A percentile compares a stretch with the other conserved stretches of the same genome.
Conservation (phyloP, 2,329 filamentous ascomycete species). For the Helicocarpus griseus region DNA sequence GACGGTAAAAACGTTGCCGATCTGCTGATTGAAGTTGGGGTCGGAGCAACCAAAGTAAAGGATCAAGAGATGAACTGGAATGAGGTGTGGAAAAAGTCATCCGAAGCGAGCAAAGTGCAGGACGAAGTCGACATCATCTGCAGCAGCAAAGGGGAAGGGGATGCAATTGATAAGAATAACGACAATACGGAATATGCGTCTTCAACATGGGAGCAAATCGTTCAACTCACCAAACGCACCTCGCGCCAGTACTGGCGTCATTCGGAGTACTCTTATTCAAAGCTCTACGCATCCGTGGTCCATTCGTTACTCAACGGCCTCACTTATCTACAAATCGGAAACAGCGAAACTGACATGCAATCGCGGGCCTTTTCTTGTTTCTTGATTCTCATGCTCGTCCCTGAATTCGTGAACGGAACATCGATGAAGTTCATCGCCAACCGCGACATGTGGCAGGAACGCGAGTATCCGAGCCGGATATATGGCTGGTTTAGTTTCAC, state of each 20-base stretch:
- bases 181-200: constrained; percentile 48
- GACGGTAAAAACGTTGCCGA: constrained; percentile 52
- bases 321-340: constrained; percentile 59
- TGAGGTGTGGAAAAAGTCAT: constrained; percentile 55
- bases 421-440: constrained; percentile 63
- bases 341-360: constrained; percentile 57
- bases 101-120: constrained; percentile 47
- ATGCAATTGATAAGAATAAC: constrained; percentile 11
- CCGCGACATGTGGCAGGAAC: constrained; percentile 56
- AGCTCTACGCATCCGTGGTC: constrained; percentile 57
- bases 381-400: constrained; percentile 51
- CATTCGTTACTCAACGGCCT: constrained; percentile 64
- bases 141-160: constrained; percentile 37
- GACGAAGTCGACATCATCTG: constrained; percentile 54
- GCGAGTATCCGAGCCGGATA: constrained; percentile 59
- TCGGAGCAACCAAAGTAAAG: constrained; percentile 41
- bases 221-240: constrained; percentile 56
- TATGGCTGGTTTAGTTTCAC: constrained; percentile 64
- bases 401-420: constrained; percentile 59
- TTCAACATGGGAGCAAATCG: constrained; percentile 49
- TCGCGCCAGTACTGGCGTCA: constrained; percentile 63
- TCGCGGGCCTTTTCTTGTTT: constrained; percentile 59
- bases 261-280: constrained; percentile 63
- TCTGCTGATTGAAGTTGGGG: constrained; percentile 51
- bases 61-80: constrained; percentile 54